phyloP scores from a whole-genome alignment of 257 asterid species.

The Eustoma russellianum region DNA sequence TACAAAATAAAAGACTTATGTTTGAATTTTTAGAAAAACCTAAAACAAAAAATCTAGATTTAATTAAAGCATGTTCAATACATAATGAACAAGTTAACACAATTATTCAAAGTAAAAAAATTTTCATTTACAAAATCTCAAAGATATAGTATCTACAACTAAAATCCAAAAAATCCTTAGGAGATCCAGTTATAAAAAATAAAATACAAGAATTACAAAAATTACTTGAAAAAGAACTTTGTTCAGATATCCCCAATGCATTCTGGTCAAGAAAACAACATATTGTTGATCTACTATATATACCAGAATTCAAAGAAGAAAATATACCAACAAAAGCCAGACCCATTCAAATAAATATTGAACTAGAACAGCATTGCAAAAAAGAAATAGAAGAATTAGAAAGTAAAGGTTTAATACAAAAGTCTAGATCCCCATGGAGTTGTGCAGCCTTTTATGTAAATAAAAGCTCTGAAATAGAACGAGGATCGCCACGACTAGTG shows the following conservation, averaged over 20 bases:
- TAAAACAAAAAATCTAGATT: not conserved
- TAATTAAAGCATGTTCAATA: not conserved
- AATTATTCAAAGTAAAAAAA: not conserved
- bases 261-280: not conserved
- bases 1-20: not conserved
- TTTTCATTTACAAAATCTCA: not conserved
- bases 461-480: not conserved
- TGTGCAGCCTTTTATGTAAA: not conserved
- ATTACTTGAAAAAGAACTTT: not conserved
- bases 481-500: no score
- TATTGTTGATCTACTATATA: not conserved
- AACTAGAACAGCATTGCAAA: not conserved
- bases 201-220: not conserved
- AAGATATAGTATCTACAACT: not conserved
- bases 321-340: not conserved
- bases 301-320: not conserved
- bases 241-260: conserved; percentile 1
- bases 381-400: not conserved
- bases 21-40: not conserved
- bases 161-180: not conserved
- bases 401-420: not conserved
- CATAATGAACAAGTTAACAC: not conserved
- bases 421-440: not conserved
- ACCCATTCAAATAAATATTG: not conserved
- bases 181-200: not conserved